Conservation (phyloP, 2,329 filamentous ascomycete species). For the Aureobasidium zeae region DNA sequence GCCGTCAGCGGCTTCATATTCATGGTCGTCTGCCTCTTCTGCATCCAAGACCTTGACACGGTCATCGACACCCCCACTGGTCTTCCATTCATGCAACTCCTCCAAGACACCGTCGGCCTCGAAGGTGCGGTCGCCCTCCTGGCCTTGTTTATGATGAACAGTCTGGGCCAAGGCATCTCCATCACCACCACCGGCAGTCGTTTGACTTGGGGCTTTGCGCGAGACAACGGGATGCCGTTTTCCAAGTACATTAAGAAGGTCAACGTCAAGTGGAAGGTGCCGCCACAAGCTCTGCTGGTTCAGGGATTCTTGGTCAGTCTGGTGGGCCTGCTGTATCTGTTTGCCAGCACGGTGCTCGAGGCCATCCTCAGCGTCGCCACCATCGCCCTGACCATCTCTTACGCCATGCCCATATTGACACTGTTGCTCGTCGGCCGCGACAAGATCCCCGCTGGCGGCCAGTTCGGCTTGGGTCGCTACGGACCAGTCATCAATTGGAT, state of each 20-base stretch:
- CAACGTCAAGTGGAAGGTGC: conserved; percentile 44
- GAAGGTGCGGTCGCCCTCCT: conserved; percentile 39
- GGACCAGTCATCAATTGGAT: conserved; percentile 29
- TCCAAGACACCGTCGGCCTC: conserved; percentile 43
- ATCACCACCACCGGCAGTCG: conserved; percentile 35
- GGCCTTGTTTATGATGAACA: conserved; percentile 48
- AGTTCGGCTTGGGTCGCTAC: conserved; percentile 37
- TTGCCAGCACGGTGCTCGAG: conserved; percentile 34
- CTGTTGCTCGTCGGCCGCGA: conserved; percentile 42
- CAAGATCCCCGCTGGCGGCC: conserved; percentile 38
- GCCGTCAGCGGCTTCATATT: conserved; percentile 45
- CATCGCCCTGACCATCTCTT: conserved; percentile 35
- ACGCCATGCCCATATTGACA: conserved; percentile 32
- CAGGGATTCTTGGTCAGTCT: conserved; percentile 40
- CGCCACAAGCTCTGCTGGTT: conserved; percentile 43
- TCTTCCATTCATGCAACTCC: conserved; percentile 53
- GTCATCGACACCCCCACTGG: conserved; percentile 39
- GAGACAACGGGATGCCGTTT: conserved; percentile 23
- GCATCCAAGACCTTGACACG: conserved; percentile 40
- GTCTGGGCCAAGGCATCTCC: conserved; percentile 44
- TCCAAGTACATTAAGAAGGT: conserved; percentile 29
- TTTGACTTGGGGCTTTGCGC: conserved; percentile 24
- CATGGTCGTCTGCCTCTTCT: conserved; percentile 48
- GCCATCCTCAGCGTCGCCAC: conserved; percentile 37
- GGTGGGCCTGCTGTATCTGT: conserved; percentile 42